A percentile compares a stretch with the other conserved stretches of the same genome.
These are phyloP conservation scores for Papiliotrema flavescens DNA, from an alignment of 1,284 basidiomycete genomes.

Conservation along the genomic window DNA sequence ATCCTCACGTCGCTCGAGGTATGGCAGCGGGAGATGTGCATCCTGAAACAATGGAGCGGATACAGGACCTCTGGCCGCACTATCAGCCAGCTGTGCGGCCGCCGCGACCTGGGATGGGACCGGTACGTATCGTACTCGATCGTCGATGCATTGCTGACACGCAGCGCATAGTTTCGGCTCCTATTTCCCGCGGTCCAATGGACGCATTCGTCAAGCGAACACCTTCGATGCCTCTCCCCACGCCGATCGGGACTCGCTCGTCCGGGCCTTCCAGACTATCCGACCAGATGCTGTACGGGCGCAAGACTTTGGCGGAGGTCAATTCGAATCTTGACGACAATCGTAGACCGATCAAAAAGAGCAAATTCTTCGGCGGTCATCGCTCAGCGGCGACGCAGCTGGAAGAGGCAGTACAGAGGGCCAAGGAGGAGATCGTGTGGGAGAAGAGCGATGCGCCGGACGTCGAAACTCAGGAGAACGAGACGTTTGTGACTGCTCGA, in stretches of 20 bases:
- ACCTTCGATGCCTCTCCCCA: constrained; percentile 21
- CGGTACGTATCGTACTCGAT: too few species aligned
- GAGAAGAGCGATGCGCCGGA: constrained; percentile 20
- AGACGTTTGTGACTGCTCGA: neutral
- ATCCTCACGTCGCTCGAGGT: constrained; percentile 49
- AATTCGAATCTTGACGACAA: neutral
- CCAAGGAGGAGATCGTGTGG: constrained; percentile 19
- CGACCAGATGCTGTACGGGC: constrained; percentile 13
- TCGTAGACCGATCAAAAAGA: neutral
- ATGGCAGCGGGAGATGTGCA: constrained; percentile 74
- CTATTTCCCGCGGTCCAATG: constrained; percentile 28
- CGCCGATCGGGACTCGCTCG: constrained; percentile 28
- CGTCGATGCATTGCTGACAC: too few species aligned
- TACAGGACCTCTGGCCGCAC: constrained; percentile 73
- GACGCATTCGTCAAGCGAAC: constrained; percentile 40
- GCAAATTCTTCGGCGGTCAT: constrained; percentile 5
- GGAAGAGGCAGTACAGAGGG: neutral
- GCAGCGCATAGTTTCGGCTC: too few species aligned
- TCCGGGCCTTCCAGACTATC: constrained; percentile 41
- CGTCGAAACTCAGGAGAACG: constrained; percentile 3
- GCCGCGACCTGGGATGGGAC: neutral
- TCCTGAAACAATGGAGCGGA: constrained; percentile 67
- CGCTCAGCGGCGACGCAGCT: neutral
- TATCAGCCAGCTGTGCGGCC: constrained; percentile 40
- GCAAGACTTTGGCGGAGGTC: neutral